phyloP scores from a whole-genome alignment of 768 basidiomycete genomes.

The Suillus fuscotomentosus region DNA sequence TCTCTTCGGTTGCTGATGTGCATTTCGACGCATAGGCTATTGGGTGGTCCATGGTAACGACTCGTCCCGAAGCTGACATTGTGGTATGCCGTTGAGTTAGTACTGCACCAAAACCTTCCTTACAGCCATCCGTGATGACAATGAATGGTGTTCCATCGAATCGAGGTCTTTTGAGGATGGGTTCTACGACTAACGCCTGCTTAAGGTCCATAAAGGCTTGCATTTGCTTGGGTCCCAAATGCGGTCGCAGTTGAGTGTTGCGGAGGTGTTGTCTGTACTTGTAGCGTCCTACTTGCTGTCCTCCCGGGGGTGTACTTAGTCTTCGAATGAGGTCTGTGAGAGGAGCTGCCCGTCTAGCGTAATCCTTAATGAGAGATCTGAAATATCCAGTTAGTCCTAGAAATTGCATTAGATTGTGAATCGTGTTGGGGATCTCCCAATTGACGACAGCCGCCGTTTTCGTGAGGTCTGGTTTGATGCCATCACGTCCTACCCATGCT shows the following conservation, averaged over 20 bases:
- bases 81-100: too few species aligned
- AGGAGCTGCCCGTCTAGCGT: conserved; percentile 30
- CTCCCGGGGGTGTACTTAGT: background rate
- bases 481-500: conserved; percentile 26
- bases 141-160: conserved; percentile 36
- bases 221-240: conserved; percentile 9
- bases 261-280: background rate
- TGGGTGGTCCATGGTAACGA: background rate
- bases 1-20: too few species aligned
- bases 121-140: conserved; percentile 33
- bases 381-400: conserved; percentile 37
- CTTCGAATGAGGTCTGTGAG: conserved; percentile 25
- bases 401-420: conserved; percentile 31
- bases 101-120: conserved; percentile 4
- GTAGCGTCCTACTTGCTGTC: background rate
- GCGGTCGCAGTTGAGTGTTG: too few species aligned
- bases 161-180: conserved; percentile 27
- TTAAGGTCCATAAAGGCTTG: conserved; percentile 31
- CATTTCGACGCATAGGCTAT: background rate
- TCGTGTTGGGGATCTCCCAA: conserved; percentile 29
- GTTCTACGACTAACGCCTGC: conserved; percentile 25
- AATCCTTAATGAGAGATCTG: conserved; percentile 32
- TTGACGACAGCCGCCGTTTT: conserved; percentile 39
- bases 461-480: conserved; percentile 33
- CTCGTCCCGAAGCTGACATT: background rate